A percentile compares a stretch with the other conserved stretches of the same genome.
phyloP scores from a whole-genome alignment of 257 asterid species.

The Fraxinus anomala region DNA sequence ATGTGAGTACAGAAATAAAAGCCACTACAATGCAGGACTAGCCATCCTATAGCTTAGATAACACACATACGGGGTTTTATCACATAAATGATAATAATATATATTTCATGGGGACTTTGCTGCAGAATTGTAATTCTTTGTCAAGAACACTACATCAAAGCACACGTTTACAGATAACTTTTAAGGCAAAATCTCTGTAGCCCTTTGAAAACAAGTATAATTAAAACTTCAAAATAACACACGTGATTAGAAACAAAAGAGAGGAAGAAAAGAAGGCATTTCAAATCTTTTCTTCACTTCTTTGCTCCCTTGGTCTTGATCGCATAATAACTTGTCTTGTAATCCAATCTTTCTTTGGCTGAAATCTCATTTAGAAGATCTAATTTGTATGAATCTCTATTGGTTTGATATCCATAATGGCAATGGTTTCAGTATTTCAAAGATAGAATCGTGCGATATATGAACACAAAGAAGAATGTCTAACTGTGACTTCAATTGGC shows the following conservation, averaged over 20 bases:
- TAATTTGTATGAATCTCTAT: no score
- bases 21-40: not conserved
- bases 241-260: not conserved
- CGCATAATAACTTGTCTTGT: not conserved
- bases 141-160: not conserved
- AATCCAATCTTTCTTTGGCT: not conserved
- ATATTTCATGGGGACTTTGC: not conserved
- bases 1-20: not conserved
- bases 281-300: not conserved
- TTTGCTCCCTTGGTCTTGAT: not conserved
- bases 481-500: constrained; percentile 3
- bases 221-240: not conserved
- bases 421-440: no score
- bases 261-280: not conserved
- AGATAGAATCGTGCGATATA: no score
- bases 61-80: not conserved
- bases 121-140: not conserved
- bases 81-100: not conserved
- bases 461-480: not conserved
- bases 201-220: not conserved
- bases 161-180: not conserved
- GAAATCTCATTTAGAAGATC: no score
- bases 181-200: not conserved
- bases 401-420: no score
- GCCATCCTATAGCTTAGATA: not conserved